These are phyloP conservation scores for Penicillium psychrofluorescens DNA, from an alignment of 495 filamentous ascomycete genomes.

Conservation along the genomic window DNA sequence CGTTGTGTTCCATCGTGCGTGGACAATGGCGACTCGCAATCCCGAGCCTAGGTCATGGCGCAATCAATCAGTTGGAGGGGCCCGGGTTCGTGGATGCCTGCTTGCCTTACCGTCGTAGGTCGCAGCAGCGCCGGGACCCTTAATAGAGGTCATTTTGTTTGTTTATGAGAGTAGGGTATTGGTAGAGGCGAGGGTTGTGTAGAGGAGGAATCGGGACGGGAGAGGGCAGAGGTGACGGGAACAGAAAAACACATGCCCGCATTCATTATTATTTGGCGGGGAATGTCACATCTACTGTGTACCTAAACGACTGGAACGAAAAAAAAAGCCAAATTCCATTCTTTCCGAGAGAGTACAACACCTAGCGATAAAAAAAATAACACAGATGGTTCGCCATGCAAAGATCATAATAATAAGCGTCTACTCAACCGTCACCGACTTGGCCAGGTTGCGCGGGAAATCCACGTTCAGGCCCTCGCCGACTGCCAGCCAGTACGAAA, in stretches of 20 bases:
- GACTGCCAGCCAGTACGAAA: slow-evolving; percentile 97
- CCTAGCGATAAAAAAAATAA: slow-evolving; percentile 21
- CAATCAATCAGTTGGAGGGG: neutral
- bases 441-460: slow-evolving; percentile 95
- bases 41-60: slow-evolving; percentile 50
- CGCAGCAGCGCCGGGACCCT: slow-evolving; percentile 52
- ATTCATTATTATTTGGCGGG: too few relatives aligned
- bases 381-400: neutral
- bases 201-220: neutral
- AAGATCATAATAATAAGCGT: slow-evolving; percentile 4
- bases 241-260: neutral
- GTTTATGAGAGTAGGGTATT: neutral
- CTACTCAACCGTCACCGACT: slow-evolving; percentile 98
- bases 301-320: neutral
- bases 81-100: neutral
- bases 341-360: slow-evolving; percentile 7
- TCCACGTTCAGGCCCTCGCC: slow-evolving; percentile 93
- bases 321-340: slow-evolving; percentile 11
- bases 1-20: slow-evolving; percentile 85
- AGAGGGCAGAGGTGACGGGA: neutral
- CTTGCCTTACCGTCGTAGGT: slow-evolving; percentile 39
- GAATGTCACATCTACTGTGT: too few relatives aligned
- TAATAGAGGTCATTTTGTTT: slow-evolving; percentile 37
- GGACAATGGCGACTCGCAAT: slow-evolving; percentile 87
- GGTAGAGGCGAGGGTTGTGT: neutral